Evolutionary conservation across 495 filamentous ascomycete species (phyloP), one percentile per base, ranked within the genome.

Genomic region (Bathelium albidoporum): DNA sequence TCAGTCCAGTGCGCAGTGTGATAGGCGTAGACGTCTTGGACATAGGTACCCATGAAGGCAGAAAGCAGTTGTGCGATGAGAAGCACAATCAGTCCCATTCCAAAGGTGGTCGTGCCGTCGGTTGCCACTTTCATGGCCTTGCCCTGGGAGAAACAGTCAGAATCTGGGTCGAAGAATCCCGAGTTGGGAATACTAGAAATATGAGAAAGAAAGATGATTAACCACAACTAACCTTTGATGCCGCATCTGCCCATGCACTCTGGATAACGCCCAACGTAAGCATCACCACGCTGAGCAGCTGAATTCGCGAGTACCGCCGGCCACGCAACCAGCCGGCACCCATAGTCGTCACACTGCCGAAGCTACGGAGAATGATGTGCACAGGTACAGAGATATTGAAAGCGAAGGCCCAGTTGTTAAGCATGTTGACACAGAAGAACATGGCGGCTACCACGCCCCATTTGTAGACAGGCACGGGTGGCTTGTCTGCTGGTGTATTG

Each of bases 321-420:
- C 89, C 90, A 65, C 85, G 90, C n/a, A 94, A 39, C 70, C 83
- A 90, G 28, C 94, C 94, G 41, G 93, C 87, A 7, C 86, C 73
- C 82, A 99, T 91, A 0, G 94, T 97, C 0, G 91, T 92, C 55
- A 97, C 93, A 64, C 90, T 95, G 10, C 94, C 95, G 26, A 91
- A 95, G 44, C 91, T 96, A 22, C 94, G 87, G 7, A 99, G 78
- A 64, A 99, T 97, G 68, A 97, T 99, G 71, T 99, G 94, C 53
- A 99, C 84, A 26, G 94, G 94, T 0, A 99, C 93, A 4, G 89
- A 95, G 58, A 99, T 97, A 64, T 90, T 87, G 76, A 96, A 97
- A 63, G 89, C 91, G 72, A 99, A 97, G 5, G 94, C 94, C 79
- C 91, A 93, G 69, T 99, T 99, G 76, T 99, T 99, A 63, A 97